Evolutionary conservation across 352 stramenopile species (phyloP).

Genomic region (Phytopythium aichiense): DNA sequence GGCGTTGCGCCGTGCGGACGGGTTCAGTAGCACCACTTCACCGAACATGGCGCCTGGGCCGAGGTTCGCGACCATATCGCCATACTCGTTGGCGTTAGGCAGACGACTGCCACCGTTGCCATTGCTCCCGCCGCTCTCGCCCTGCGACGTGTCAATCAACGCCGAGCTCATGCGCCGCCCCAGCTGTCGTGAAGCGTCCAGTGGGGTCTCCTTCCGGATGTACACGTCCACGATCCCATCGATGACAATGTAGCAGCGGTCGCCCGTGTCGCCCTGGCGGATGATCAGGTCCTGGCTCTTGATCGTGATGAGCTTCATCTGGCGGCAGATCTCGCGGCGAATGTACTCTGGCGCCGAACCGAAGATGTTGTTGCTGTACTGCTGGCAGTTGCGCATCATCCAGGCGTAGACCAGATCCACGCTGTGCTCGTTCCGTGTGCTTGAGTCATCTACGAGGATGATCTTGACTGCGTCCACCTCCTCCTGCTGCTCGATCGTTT

Average conservation of each 20-base stretch:
- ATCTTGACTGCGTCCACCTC: constrained; percentile 45
- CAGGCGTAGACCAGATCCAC: constrained; percentile 70
- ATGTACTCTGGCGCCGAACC: constrained; percentile 71
- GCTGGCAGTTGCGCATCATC: constrained; percentile 80
- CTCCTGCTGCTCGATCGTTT: constrained; percentile 47
- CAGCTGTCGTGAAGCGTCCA: constrained; percentile 7
- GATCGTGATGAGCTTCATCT: constrained; percentile 67
- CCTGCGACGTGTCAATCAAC: constrained; percentile 4
- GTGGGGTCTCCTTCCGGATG: constrained; percentile 43
- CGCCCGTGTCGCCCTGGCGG: constrained; percentile 63
- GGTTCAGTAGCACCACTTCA: constrained; percentile 70
- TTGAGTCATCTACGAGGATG: constrained; percentile 49
- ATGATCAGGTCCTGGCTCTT: constrained; percentile 55
- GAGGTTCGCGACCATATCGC: constrained; percentile 56
- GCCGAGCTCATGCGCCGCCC: constrained; percentile 16
- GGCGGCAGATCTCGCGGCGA: constrained; percentile 67
- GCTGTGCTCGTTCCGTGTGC: constrained; percentile 53
- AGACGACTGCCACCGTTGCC: constrained; percentile 17
- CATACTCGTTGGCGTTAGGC: constrained; percentile 29
- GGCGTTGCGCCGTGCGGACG: constrained; percentile 55
- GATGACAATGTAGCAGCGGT: constrained; percentile 78
- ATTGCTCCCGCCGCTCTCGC: background rate
- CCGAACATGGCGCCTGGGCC: constrained; percentile 72
- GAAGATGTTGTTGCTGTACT: constrained; percentile 84
- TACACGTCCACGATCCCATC: constrained; percentile 74